Conservation (phyloP, 176 grass and related monocot species). For the Eleusine coracana region DNA sequence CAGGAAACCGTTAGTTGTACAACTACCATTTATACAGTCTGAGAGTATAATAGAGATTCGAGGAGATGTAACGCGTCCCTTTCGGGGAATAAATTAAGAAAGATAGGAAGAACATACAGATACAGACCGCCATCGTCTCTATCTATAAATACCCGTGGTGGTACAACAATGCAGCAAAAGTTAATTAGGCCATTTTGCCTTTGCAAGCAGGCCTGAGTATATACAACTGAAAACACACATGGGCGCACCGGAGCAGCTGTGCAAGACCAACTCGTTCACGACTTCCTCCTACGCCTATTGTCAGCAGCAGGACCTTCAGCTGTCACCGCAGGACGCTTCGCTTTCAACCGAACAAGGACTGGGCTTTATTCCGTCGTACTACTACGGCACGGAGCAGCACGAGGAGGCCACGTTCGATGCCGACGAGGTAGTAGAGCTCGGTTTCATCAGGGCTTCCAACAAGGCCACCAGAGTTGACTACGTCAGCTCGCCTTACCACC, state of each 20-base stretch:
- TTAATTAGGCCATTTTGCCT: not conserved
- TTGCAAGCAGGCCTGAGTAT: not conserved
- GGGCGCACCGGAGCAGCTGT: constrained; percentile 21
- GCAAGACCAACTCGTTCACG: constrained; percentile 8
- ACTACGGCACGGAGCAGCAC: constrained; percentile 9
- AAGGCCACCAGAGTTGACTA: constrained; percentile 48
- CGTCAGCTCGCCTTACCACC: constrained; percentile 45
- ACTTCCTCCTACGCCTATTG: not conserved
- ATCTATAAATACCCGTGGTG: constrained; percentile 18
- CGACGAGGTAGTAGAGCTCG: constrained; percentile 35
- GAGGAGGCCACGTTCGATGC: constrained; percentile 39
- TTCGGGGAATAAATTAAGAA: not conserved
- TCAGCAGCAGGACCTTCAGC: constrained; percentile 1
- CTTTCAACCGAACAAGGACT: constrained; percentile 30
- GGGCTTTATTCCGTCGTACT: constrained; percentile 11
- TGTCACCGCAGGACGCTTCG: constrained; percentile 27
- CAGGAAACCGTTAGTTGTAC: constrained; percentile 25
- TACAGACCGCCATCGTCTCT: not conserved
- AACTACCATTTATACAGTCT: not conserved
- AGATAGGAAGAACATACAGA: not conserved
- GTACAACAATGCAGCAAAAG: not conserved
- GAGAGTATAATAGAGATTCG: not conserved
- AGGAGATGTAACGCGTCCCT: not conserved
- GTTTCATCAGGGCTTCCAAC: constrained; percentile 30
- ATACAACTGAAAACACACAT: not conserved